Base-by-base conservation (phyloP, 2,329 filamentous ascomycete genomes). In the Falciphora oryzae region DNA sequence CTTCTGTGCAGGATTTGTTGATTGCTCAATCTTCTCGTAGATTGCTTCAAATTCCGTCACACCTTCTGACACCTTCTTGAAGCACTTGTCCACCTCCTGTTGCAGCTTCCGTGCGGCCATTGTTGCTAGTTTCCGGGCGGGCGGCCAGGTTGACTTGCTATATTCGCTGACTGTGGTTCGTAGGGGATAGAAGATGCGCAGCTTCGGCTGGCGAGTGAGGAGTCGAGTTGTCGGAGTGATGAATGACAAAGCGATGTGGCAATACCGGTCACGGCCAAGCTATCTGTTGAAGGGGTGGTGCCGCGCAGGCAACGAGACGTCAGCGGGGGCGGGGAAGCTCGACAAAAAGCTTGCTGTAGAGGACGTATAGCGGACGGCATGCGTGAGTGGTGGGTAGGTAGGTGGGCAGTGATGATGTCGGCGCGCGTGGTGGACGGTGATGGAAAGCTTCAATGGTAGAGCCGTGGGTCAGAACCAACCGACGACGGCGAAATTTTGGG, bases 11-110 rank as follows among this genome's bases (percentile, higher is more conserved):
- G 90, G 87, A 80, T 97, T 98, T 73, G 88, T 91, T 63, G 93
- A 93, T 71, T 93, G 88, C 73, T 94, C 91, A 70, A 99, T 96
- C 86, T 99, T 99, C 71, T 98, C 95, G 80, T 98, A 96, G 73
- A 98, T 97, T 74, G 84, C 85, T 75, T 98, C 93, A 77, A 99
- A 99, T 69, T 93, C 90, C 68, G 88, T 83, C 64, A 98, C 93
- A 64, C 95, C 95, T 81, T 98, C 94, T 61, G 87, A 85, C 74
- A 98, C 93, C 84, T 96, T 96, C 81, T 99, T 99, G 87, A 97
- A 98, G 86, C 92, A 96, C 82, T 97, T 97, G 75, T 99, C 95
- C 73, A 98, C 94, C 81, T 99, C 95, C 81, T 98, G 93, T 78
- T 95, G 91, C 72, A 97, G 86, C 84, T 99, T 99, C 77, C 95